Evolutionary conservation across 352 stramenopile species (phyloP).

Genomic region (Pythium sp.): DNA sequence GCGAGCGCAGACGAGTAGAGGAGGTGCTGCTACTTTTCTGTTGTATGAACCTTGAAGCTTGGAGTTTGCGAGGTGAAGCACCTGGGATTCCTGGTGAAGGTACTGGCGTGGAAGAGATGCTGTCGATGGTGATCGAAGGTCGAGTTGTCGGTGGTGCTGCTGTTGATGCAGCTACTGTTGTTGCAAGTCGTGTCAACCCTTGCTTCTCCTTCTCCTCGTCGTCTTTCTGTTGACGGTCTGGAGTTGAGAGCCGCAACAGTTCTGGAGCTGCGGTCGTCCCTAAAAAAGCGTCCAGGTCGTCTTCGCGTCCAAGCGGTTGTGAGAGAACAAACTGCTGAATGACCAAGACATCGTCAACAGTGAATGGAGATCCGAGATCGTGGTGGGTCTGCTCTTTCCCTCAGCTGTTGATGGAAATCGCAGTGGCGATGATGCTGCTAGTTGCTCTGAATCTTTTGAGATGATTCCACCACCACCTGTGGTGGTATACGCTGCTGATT

Average conservation of each 20-base stretch:
- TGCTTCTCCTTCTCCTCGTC: slow-evolving; percentile 2
- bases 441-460: neutral
- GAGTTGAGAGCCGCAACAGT: neutral
- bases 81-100: neutral
- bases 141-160: neutral
- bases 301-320: slow-evolving; percentile 23
- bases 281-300: neutral
- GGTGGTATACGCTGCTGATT: neutral
- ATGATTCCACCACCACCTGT: neutral
- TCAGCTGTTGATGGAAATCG: slow-evolving; percentile 2
- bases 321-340: slow-evolving; percentile 33
- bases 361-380: neutral
- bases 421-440: neutral
- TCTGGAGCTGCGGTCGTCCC: neutral
- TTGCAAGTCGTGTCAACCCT: neutral
- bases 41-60: slow-evolving; percentile 1
- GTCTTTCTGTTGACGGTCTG: neutral
- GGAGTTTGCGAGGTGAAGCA: slow-evolving; percentile 11
- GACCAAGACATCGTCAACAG: slow-evolving; percentile 20
- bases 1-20: neutral
- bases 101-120: neutral
- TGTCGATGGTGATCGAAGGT: slow-evolving; percentile 5
- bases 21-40: neutral
- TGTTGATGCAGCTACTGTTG: neutral
- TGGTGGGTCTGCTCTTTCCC: neutral